A percentile compares a stretch with the other conserved stretches of the same genome.
Evolutionary conservation across 148 eudicot genomes (phyloP).

Genomic region (Rheum nobile): DNA sequence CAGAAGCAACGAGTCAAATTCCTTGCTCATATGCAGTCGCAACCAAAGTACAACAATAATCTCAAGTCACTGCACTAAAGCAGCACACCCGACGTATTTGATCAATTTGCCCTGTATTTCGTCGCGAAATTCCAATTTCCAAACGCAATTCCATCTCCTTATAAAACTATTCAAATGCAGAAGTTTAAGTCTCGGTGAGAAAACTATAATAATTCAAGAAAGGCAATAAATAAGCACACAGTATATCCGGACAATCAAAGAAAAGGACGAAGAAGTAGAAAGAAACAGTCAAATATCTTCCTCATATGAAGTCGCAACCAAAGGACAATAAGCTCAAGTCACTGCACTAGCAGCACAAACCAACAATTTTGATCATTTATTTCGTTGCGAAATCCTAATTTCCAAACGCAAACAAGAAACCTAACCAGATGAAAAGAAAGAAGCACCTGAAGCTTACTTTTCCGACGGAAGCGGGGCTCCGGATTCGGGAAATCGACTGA

Average conservation of each 20-base stretch:
- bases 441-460: neutral
- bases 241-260: neutral
- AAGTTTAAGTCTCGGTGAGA: neutral
- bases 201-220: neutral
- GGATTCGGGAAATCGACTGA: neutral
- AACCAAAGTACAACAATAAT: neutral
- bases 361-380: neutral
- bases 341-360: neutral
- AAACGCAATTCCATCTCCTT: no score
- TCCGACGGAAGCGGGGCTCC: neutral
- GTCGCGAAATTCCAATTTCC: neutral
- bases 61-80: neutral
- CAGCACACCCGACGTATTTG: neutral
- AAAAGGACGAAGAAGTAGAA: neutral
- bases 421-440: neutral
- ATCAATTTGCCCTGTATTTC: neutral
- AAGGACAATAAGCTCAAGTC: neutral
- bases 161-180: neutral
- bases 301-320: neutral
- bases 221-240: neutral
- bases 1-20: neutral
- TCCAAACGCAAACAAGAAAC: neutral
- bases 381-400: neutral
- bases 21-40: neutral
- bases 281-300: neutral